A percentile compares a stretch with the other conserved stretches of the same genome.
phyloP scores from a whole-genome alignment of 495 filamentous ascomycete genomes.

The Achaetomiella virescens region DNA sequence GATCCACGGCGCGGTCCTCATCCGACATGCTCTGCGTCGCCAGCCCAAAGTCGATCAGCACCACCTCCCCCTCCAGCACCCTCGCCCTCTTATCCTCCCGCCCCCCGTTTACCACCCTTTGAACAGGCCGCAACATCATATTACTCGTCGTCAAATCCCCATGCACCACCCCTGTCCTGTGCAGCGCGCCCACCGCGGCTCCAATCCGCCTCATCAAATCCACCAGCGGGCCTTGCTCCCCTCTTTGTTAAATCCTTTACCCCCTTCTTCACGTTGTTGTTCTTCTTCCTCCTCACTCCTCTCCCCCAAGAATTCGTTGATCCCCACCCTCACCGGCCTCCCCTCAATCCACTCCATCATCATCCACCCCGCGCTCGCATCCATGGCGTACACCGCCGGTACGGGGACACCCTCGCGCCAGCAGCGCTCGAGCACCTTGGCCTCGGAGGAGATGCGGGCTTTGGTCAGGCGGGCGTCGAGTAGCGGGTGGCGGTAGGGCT shows the following conservation, averaged over 20 bases:
- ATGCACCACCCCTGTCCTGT: conserved; percentile 78
- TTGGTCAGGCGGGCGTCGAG: conserved; percentile 86
- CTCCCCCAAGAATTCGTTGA: conserved; percentile 58
- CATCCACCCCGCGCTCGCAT: conserved; percentile 73
- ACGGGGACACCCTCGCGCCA: conserved; percentile 69
- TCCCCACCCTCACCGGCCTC: conserved; percentile 55
- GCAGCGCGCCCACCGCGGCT: conserved; percentile 66
- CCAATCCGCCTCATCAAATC: conserved; percentile 70
- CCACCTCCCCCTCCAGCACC: conserved; percentile 62
- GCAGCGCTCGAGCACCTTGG: conserved; percentile 71
- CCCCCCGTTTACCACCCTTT: conserved; percentile 10
- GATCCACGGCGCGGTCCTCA: conserved; percentile 91
- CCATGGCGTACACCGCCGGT: conserved; percentile 68
- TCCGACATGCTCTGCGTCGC: conserved; percentile 75
- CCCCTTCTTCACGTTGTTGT: conserved; percentile 10
- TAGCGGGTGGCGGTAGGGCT: conserved; percentile 84
- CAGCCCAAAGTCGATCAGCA: conserved; percentile 94
- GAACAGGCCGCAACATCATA: conserved; percentile 65
- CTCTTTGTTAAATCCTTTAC: conserved; percentile 15
- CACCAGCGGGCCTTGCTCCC: conserved; percentile 30
- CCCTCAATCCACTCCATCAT: conserved; percentile 88
- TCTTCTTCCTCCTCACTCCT: conserved; percentile 39
- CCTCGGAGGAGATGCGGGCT: conserved; percentile 79
- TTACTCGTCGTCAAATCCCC: conserved; percentile 98
- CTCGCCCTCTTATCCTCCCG: conserved; percentile 19